phyloP scores from a whole-genome alignment of 495 filamentous ascomycete species.

The Schizothecium vesticola region DNA sequence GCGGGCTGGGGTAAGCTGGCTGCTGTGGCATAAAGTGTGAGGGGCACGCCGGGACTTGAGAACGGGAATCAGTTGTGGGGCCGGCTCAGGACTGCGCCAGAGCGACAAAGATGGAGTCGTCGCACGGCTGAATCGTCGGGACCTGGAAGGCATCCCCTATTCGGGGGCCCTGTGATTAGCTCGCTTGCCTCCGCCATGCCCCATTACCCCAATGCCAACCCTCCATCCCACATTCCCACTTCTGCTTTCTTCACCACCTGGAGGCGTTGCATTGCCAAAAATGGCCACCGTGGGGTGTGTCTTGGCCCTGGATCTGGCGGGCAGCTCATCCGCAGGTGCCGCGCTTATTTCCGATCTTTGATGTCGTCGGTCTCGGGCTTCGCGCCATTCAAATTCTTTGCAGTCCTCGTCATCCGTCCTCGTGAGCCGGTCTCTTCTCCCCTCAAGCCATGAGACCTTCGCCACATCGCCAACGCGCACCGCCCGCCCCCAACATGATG shows the following conservation, averaged over 20 bases:
- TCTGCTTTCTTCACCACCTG: not conserved
- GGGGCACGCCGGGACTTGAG: constrained; percentile 31
- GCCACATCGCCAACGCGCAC: not conserved
- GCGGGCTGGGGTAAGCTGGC: too few species aligned
- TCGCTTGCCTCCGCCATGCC: not conserved
- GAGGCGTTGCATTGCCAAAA: not conserved
- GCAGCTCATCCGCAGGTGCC: not conserved
- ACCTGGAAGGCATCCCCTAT: constrained; percentile 1
- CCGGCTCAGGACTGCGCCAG: constrained; percentile 26
- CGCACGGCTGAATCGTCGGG: constrained; percentile 19
- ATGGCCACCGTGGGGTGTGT: not conserved
- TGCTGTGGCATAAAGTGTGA: constrained; percentile 11
- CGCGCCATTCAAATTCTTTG: not conserved
- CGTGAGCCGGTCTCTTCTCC: too few species aligned
- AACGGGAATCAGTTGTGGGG: constrained; percentile 41
- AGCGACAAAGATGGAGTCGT: not conserved
- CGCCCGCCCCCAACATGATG: not conserved
- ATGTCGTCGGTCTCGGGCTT: not conserved
- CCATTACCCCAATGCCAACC: not conserved
- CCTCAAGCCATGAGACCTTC: too few species aligned
- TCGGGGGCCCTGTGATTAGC: not conserved
- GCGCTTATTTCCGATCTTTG: not conserved
- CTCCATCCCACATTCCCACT: too few species aligned
- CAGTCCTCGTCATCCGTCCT: too few species aligned
- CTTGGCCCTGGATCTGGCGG: not conserved